Base-by-base conservation (phyloP, 768 basidiomycete genomes). In the Lactifluus pinguis region DNA sequence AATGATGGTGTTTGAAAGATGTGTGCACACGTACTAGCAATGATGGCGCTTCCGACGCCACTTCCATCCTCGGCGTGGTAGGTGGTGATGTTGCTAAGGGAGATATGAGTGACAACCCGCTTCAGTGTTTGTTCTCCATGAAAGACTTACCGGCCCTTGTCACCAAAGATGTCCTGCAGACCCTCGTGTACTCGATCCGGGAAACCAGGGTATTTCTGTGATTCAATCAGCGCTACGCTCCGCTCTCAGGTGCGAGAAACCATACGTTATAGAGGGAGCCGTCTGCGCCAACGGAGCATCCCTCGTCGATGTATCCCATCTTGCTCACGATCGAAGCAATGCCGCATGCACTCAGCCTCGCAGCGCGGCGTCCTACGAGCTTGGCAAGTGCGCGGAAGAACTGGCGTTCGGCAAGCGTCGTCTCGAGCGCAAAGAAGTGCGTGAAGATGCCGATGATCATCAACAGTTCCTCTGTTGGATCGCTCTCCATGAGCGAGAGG, bases 391-490 rank as follows among this genome's bases (percentile, higher is more conserved):
- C 87, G 53, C 91, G 85, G 88, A 99, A 95, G 79, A 99, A 98
- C 70, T 95, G 90, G 29, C 95, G 87, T 74, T 99, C 95, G 7
- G 92, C 92, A 32, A 95, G 79, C 1, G 95, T 98, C 29, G 97
- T 98, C 76, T 98, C 95, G 47, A 98, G 77, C 42, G 89, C 90
- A 70, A 94, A 98, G 80, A 98, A 98, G 77, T 98, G 92, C 7
- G 88, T 84, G 77, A 99, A 98, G 68, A 99, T 92, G 50, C 95
- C 95, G 69, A 97, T 92, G 71, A 94, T 84, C 84, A 95, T 97
- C 53, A 98, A 81, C 49, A 95, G 83, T 68, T 99, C 95, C 69
- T 98, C 95, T 32, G 95, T 99, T 1, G 90, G 86, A 73, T 98
- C 95, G 68, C 92, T 90, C 76, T 98, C 95, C 87, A 99, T 97